These are phyloP conservation scores for Phoma herbarum DNA, from an alignment of 2,329 filamentous ascomycete genomes.

Conservation along the genomic window DNA sequence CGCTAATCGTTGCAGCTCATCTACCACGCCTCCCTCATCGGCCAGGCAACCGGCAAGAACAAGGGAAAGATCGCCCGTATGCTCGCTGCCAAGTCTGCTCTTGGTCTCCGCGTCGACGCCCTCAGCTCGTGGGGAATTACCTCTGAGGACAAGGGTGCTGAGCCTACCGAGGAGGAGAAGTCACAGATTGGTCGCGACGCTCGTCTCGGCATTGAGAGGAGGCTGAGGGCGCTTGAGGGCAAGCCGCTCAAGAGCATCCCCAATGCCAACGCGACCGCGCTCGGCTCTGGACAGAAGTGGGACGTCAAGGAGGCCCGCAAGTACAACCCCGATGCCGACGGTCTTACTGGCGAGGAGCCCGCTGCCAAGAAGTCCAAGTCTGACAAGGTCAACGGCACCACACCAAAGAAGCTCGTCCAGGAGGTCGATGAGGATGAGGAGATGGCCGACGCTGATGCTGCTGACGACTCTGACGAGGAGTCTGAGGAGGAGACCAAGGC, in stretches of 20 bases:
- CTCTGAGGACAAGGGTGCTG: conserved; percentile 55
- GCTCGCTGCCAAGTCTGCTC: conserved; percentile 89
- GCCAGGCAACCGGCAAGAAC: conserved; percentile 96
- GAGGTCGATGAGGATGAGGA: conserved; percentile 57
- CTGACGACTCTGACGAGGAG: conserved; percentile 48
- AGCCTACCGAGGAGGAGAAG: conserved; percentile 87
- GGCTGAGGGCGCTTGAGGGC: conserved; percentile 82
- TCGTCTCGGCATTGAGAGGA: conserved; percentile 77
- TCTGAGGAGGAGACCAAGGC: conserved; percentile 43
- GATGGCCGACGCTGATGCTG: conserved; percentile 47
- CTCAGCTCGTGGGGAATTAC: conserved; percentile 78
- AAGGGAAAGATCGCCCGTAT: conserved; percentile 99
- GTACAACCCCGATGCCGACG: conserved; percentile 95
- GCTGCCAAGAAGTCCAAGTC: conserved; percentile 64
- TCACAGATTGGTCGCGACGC: conserved; percentile 78
- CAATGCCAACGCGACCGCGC: conserved; percentile 59
- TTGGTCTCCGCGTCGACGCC: conserved; percentile 92
- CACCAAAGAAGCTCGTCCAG: conserved; percentile 57
- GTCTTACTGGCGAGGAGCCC: conserved; percentile 73
- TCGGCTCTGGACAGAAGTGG: conserved; percentile 73
- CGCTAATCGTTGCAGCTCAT: conserved; percentile 65
- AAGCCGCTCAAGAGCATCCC: conserved; percentile 85
- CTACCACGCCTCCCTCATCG: conserved; percentile 74
- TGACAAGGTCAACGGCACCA: conserved; percentile 52
- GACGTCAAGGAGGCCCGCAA: conserved; percentile 91